Evolutionary conservation across 371 early-diverging fungal species (phyloP), one percentile per base, ranked within the genome.

Genomic region (Mortierella sp.): DNA sequence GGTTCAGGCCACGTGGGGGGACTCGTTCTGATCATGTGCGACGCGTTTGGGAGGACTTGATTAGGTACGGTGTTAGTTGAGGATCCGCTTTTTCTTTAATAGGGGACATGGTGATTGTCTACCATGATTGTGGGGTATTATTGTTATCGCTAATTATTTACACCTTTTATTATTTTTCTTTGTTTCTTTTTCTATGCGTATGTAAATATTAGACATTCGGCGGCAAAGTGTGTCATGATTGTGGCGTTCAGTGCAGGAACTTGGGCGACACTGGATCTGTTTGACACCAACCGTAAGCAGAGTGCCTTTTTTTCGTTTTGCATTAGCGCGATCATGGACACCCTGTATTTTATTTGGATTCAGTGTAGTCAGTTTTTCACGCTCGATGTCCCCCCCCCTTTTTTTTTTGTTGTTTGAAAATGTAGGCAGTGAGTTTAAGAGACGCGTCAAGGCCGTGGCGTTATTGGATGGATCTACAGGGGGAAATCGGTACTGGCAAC

Each of bases 181-280:
- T 6, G 3, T 31, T 16, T 34, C 31, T 47, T 34, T 26, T 21
- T 28, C 47, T 55, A 13, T 8, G 19, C 7, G 28, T 48, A 16
- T 52, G 13, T 63, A 1, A n/a, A 11, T 13, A 11, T 13, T 57
- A 80, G 84, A 11, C 63, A 21, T 31, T 77, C 80, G 0, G 38
- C 52, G 21, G 80, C 84, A 21, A 63, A 52, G 55, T 80, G 77
- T 34, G 81, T 84, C n/a, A 84, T 84, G 81, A 72, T 63, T 60
- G 70, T 75, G 52, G 68, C 65, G 0, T 84, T 84, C 60, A 84
- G 84, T 58, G 84, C 81, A 26, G 84, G 84, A n/a, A 80, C 84
- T 0, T 9, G 21, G 3, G 70, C 84, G 1, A 75, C 74, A 21
- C 26, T 84, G 26, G 58, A 84, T 6, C 70, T 84, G 4, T 80